phyloP scores from a whole-genome alignment of 2,329 filamentous ascomycete species.

The Neonectria coccinea region DNA sequence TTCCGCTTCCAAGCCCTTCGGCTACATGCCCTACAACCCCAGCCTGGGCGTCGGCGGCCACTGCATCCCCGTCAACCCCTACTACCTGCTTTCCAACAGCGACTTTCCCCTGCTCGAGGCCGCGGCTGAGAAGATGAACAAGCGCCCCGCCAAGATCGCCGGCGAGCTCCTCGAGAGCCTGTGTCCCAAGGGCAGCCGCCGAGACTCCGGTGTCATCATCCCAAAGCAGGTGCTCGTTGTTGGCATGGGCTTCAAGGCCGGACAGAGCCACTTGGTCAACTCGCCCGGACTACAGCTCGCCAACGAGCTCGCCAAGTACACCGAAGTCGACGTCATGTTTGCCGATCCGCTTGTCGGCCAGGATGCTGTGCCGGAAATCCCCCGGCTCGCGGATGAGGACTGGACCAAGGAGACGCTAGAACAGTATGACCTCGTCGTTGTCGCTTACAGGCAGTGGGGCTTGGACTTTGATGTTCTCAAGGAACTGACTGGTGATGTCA shows the following conservation, averaged over 20 bases:
- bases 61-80: slow-evolving; percentile 67
- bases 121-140: slow-evolving; percentile 9
- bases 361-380: slow-evolving; percentile 29
- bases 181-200: background rate
- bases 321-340: slow-evolving; percentile 32
- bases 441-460: slow-evolving; percentile 29
- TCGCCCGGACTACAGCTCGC: slow-evolving; percentile 36
- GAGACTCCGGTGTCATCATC: slow-evolving; percentile 29
- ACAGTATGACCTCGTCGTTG: slow-evolving; percentile 36
- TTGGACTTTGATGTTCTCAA: slow-evolving; percentile 33
- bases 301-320: slow-evolving; percentile 27
- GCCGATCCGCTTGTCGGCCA: slow-evolving; percentile 39
- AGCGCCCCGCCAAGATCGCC: slow-evolving; percentile 22
- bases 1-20: slow-evolving; percentile 63
- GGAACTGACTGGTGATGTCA: background rate
- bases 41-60: slow-evolving; percentile 64
- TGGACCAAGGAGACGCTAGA: slow-evolving; percentile 35
- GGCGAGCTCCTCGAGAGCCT: slow-evolving; percentile 19
- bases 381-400: slow-evolving; percentile 27
- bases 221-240: slow-evolving; percentile 35
- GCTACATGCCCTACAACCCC: slow-evolving; percentile 60
- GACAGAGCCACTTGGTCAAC: slow-evolving; percentile 40
- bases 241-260: slow-evolving; percentile 39
- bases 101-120: slow-evolving; percentile 54
- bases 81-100: slow-evolving; percentile 61